These are phyloP conservation scores for Parasarocladium wereldwijsianum DNA, from an alignment of 2,329 filamentous ascomycete genomes.

Conservation along the genomic window DNA sequence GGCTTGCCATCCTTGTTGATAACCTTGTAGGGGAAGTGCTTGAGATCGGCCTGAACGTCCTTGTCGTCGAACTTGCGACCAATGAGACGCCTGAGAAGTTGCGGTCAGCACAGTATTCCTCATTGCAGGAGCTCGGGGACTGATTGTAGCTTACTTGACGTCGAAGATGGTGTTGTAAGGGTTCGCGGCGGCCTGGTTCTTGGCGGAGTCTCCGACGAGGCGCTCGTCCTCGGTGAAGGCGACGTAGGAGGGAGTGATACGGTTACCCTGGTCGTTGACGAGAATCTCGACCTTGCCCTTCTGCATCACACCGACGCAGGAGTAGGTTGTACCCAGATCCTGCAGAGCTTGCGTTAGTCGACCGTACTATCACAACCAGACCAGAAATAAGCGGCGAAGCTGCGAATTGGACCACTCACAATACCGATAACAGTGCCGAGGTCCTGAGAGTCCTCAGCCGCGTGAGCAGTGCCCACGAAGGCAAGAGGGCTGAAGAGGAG, in stretches of 20 bases:
- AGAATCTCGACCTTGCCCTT: conserved; percentile 91
- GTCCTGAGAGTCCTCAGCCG: conserved; percentile 59
- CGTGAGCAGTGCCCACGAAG: conserved; percentile 63
- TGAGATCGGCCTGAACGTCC: conserved; percentile 83
- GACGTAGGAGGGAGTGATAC: conserved; percentile 90
- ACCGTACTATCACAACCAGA: neutral
- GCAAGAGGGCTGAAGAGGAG: conserved; percentile 79
- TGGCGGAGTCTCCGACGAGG: conserved; percentile 91
- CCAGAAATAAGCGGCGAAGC: conserved; percentile 5
- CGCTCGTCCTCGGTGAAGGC: conserved; percentile 95
- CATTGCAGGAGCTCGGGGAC: neutral
- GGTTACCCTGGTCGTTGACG: conserved; percentile 93
- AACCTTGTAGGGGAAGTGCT: conserved; percentile 98
- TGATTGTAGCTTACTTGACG: conserved; percentile 57
- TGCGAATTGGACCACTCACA: conserved; percentile 31
- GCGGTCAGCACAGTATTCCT: conserved; percentile 9
- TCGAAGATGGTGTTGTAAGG: conserved; percentile 65
- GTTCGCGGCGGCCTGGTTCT: conserved; percentile 84
- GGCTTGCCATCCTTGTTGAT: conserved; percentile 83
- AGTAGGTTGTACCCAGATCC: conserved; percentile 80
- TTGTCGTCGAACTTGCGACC: conserved; percentile 72
- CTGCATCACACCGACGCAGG: conserved; percentile 90
- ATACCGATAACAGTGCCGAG: conserved; percentile 91
- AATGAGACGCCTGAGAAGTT: conserved; percentile 52
- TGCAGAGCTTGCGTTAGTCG: too few relatives aligned